Conservation (phyloP, 169 alveolate genomes). For the Eimeria falciformis region DNA sequence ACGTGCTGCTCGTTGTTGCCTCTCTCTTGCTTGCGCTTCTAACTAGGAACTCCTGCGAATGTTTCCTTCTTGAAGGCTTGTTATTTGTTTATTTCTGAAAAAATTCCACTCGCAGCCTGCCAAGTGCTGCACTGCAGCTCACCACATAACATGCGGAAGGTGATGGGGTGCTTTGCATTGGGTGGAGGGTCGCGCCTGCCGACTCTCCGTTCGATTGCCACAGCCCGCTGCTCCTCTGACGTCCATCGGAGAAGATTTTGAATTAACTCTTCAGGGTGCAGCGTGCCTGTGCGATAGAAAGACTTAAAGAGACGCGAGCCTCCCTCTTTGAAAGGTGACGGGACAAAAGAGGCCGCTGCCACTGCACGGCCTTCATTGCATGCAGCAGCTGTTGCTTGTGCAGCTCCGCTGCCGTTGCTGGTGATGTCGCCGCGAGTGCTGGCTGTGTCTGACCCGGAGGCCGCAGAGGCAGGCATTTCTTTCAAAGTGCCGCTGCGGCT, state of each 20-base stretch:
- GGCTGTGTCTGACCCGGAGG: neutral
- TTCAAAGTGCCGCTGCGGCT: neutral
- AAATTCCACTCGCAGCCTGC: too few species aligned
- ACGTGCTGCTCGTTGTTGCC: too few species aligned
- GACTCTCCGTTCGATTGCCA: neutral
- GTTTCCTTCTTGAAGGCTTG: too few species aligned
- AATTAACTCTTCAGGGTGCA: slow-evolving; percentile 15
- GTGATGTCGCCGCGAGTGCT: neutral
- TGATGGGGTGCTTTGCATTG: neutral
- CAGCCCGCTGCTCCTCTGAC: slow-evolving; percentile 13
- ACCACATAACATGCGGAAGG: slow-evolving; percentile 24
- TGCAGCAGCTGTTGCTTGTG: neutral
- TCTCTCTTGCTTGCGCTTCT: too few species aligned
- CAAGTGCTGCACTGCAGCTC: too few species aligned
- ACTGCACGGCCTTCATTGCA: neutral
- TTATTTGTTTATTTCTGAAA: too few species aligned
- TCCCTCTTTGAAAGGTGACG: slow-evolving; percentile 8
- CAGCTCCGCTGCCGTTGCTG: neutral
- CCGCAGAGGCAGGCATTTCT: neutral
- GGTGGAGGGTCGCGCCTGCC: neutral
- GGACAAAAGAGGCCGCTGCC: neutral
- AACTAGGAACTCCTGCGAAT: too few species aligned
- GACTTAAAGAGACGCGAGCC: slow-evolving; percentile 9
- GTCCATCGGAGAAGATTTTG: neutral
- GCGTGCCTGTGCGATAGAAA: neutral